Percentiles rank a stretch among this genome's conserved stretches.
These are phyloP conservation scores for Blastomyces gilchristii DNA, from an alignment of 2,329 filamentous ascomycete species.

Conservation along the genomic window DNA sequence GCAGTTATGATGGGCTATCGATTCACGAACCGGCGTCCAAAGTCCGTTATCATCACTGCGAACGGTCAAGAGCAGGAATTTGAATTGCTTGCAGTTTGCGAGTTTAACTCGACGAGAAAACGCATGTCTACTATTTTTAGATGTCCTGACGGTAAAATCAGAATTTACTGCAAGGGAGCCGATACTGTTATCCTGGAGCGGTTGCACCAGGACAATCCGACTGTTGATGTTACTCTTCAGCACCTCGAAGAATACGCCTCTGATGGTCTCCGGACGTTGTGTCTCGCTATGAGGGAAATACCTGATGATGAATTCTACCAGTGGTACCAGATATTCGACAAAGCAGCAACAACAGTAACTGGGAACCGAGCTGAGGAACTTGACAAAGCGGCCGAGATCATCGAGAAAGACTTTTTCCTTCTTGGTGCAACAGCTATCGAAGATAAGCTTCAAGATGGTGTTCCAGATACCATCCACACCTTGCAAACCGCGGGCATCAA, in stretches of 20 bases:
- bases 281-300: slow-evolving; percentile 86
- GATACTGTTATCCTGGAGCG: slow-evolving; percentile 96
- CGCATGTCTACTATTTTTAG: slow-evolving; percentile 97
- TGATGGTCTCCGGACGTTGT: slow-evolving; percentile 87
- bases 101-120: slow-evolving; percentile 97
- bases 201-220: slow-evolving; percentile 69
- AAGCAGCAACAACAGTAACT: slow-evolving; percentile 77
- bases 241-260: slow-evolving; percentile 98
- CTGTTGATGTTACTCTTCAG: slow-evolving; percentile 78
- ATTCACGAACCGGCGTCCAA: slow-evolving; percentile 83
- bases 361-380: slow-evolving; percentile 90
- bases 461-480: slow-evolving; percentile 95
- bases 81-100: slow-evolving; percentile 89
- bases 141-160: slow-evolving; percentile 88
- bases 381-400: slow-evolving; percentile 92
- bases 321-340: slow-evolving; percentile 79
- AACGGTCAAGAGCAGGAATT: slow-evolving; percentile 67
- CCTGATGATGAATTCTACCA: slow-evolving; percentile 79
- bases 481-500: slow-evolving; percentile 96
- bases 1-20: slow-evolving; percentile 76
- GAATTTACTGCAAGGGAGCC: slow-evolving; percentile 90
- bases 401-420: slow-evolving; percentile 83
- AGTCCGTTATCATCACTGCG: slow-evolving; percentile 72
- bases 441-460: slow-evolving; percentile 90
- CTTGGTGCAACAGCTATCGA: slow-evolving; percentile 95